Base-by-base conservation (phyloP, 192 early-diverging fungal genomes). In the Coemansia sp. region DNA sequence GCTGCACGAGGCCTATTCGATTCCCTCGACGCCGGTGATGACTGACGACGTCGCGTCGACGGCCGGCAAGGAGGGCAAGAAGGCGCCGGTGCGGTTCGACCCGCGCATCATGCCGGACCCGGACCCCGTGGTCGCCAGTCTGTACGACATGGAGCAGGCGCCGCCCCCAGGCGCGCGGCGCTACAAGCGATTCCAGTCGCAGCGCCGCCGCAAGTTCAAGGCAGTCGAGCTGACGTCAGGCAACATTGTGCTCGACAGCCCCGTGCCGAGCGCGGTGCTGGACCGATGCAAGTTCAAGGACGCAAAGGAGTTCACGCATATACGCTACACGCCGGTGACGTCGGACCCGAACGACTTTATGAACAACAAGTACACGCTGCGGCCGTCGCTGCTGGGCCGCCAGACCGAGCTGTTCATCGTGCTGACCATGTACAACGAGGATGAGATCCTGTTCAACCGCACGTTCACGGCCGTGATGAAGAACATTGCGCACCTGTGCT, bases 271-370 rank as follows among this genome's bases (percentile, higher is more conserved):
- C 5, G 72, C 78, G 21, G 79, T 85, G 25, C 66, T 88, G 15
- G 50, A 69, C 14, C 53, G 61, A 4, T 79, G 83, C 45, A 70
- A 79, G 43, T 68, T 56, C 30, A 51, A 68, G 22, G 72, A 83
- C 0, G 84, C 79, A 26, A 80, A 87, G 43, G 94, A 97, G 75
- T 93, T 93, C 47, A 91, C 91, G 12, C 85, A 94, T 60, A 84
- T 94, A 82, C 83, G 95, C 21, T 99, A 99, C 79, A 98, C 95
- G 0, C 90, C 94, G 3, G 88, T 85, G 9, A 93, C 91, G 10
- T 87, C 84, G 68, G 85, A 92, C 58, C 87, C 94, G 4, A 83
- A 94, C 60, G 83, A 94, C 25, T 98, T 95, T 75, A 55, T 60
- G 25, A 50, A 70, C 26, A 71, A 86, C 26, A 78, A 79, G 39